phyloP scores from a whole-genome alignment of 2,329 filamentous ascomycete genomes.

The Rutstroemia sp. region DNA sequence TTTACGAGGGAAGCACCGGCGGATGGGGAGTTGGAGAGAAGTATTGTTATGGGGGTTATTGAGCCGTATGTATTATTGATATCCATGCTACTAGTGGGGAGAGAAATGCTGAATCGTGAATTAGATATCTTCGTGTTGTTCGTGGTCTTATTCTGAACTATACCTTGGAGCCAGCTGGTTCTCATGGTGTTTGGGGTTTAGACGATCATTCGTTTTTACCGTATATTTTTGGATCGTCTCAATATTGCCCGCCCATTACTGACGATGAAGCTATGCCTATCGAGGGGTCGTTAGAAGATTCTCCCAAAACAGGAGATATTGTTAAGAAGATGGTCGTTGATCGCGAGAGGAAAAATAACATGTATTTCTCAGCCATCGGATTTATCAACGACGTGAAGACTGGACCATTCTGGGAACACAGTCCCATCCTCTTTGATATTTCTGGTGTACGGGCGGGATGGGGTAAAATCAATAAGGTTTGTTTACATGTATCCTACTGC shows the following conservation, averaged over 20 bases:
- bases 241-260: constrained; percentile 70
- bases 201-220: constrained; percentile 93
- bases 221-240: constrained; percentile 92
- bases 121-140: constrained; percentile 71
- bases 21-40: constrained; percentile 59
- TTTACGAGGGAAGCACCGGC: constrained; percentile 51
- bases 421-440: constrained; percentile 88
- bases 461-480: constrained; percentile 91
- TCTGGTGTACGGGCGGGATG: constrained; percentile 88
- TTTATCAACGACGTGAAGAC: constrained; percentile 98
- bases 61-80: constrained; percentile 59
- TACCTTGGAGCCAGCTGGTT: constrained; percentile 89
- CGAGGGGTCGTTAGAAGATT: constrained; percentile 67
- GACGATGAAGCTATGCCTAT: constrained; percentile 57
- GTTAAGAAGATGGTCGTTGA: constrained; percentile 57
- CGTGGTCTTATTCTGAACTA: constrained; percentile 82
- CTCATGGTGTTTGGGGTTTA: constrained; percentile 97
- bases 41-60: constrained; percentile 73
- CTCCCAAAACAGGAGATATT: constrained; percentile 67
- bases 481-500: not conserved
- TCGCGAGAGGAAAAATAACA: constrained; percentile 57
- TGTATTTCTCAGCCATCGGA: constrained; percentile 93
- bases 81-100: not conserved
- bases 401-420: constrained; percentile 96
- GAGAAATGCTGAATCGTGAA: constrained; percentile 4